phyloP scores from a whole-genome alignment of 139 green algal genomes.

The Closterium sp. region DNA sequence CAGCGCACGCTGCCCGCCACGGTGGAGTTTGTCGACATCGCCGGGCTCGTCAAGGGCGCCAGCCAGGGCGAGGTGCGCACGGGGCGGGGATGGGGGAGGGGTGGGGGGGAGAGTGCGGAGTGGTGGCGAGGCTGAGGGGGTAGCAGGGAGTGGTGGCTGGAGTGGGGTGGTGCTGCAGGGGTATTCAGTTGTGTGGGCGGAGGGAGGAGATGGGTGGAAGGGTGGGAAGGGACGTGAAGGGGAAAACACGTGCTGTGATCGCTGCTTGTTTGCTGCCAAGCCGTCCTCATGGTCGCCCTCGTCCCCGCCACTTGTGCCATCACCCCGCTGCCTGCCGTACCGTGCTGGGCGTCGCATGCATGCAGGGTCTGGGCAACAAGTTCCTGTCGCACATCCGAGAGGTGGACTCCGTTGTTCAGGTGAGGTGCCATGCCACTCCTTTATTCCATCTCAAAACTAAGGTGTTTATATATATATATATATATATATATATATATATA shows the following conservation, averaged over 20 bases:
- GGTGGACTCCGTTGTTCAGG: slow-evolving; percentile 88
- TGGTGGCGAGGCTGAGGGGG: too few species aligned
- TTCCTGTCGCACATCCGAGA: slow-evolving; percentile 97
- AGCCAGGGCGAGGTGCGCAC: slow-evolving; percentile 49
- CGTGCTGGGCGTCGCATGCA: neutral
- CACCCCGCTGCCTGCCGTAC: too few species aligned
- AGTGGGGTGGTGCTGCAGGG: neutral
- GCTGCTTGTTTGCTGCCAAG: too few species aligned
- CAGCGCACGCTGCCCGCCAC: slow-evolving; percentile 77
- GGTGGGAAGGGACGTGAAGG: slow-evolving; percentile 27
- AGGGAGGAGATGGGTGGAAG: slow-evolving; percentile 63
- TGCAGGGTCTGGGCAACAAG: slow-evolving; percentile 91
- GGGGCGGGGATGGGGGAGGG: too few species aligned
- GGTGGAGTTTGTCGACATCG: slow-evolving; percentile 98
- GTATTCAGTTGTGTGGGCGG: too few species aligned
- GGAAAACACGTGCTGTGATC: too few species aligned
- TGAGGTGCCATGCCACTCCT: too few species aligned
- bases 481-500: neutral
- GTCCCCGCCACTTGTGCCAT: too few species aligned
- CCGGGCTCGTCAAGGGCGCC: slow-evolving; percentile 80
- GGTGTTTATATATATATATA: neutral
- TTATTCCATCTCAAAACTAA: too few species aligned
- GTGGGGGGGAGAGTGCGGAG: too few species aligned
- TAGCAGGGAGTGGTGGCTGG: too few species aligned
- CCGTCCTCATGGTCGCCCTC: too few species aligned